Conservation (phyloP, 2,329 filamentous ascomycete genomes). For the Penicillium sp. region DNA sequence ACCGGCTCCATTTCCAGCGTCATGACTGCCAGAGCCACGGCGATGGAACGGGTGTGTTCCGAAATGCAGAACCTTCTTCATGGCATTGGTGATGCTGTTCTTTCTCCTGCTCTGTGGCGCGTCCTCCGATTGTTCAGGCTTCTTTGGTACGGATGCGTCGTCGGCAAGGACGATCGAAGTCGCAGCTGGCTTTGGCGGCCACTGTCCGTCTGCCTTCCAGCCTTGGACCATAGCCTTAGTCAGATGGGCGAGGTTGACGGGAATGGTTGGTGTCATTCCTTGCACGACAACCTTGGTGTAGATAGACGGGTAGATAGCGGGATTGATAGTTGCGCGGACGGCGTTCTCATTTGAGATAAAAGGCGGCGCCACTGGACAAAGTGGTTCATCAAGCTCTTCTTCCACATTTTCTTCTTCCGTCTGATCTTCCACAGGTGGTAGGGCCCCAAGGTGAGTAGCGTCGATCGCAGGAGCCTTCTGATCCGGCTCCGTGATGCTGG, state of each 20-base stretch:
- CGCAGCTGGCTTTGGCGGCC: conserved; percentile 65
- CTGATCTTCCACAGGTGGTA: conserved; percentile 12
- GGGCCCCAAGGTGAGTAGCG: conserved; percentile 34
- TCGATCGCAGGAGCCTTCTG: conserved; percentile 38
- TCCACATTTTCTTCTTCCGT: conserved; percentile 34
- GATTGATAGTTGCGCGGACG: conserved; percentile 71
- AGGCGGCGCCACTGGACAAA: conserved; percentile 70
- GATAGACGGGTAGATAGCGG: conserved; percentile 71
- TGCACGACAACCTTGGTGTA: conserved; percentile 86
- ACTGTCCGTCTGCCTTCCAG: conserved; percentile 91
- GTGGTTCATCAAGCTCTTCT: conserved; percentile 49
- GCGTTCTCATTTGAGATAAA: conserved; percentile 70
- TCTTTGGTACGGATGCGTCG: conserved; percentile 26
- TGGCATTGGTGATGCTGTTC: conserved; percentile 39
- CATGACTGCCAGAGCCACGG: conserved; percentile 29
- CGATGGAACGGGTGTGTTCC: conserved; percentile 38
- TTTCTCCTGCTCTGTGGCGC: conserved; percentile 27
- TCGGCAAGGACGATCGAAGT: conserved; percentile 32
- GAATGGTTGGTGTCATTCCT: conserved; percentile 74
- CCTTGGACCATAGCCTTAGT: conserved; percentile 76
- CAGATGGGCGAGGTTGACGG: conserved; percentile 81
- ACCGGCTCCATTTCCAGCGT: conserved; percentile 8
- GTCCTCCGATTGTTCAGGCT: conserved; percentile 9
- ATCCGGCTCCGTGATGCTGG: conserved; percentile 28
- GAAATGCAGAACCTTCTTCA: conserved; percentile 42